A percentile compares a stretch with the other conserved stretches of the same genome.
These are phyloP conservation scores for Penicillium sp. DNA, from an alignment of 2,329 filamentous ascomycete species.

Conservation along the genomic window DNA sequence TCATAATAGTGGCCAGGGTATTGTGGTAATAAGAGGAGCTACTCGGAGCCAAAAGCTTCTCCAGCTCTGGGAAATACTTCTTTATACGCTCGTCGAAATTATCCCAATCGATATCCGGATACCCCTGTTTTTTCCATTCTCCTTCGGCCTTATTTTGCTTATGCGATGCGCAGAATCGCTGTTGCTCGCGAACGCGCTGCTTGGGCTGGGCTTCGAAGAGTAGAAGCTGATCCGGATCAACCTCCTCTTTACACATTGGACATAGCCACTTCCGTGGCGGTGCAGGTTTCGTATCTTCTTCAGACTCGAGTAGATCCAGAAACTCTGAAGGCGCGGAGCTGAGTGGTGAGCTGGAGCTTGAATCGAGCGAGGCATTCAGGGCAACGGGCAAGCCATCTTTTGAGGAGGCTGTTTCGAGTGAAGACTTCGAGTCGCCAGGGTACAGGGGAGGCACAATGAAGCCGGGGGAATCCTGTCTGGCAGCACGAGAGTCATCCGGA, in stretches of 20 bases:
- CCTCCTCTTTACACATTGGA: conserved; percentile 67
- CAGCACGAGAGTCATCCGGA: conserved; percentile 11
- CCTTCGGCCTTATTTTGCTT: conserved; percentile 58
- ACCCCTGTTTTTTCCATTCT: conserved; percentile 59
- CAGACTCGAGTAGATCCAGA: conserved; percentile 21
- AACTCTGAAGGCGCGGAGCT: conserved; percentile 31
- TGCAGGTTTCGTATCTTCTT: conserved; percentile 13
- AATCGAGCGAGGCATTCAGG: conserved; percentile 31
- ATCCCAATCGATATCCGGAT: conserved; percentile 74
- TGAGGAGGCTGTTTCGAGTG: conserved; percentile 29
- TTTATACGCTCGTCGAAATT: conserved; percentile 63
- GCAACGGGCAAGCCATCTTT: conserved; percentile 16
- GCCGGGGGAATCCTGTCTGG: conserved; percentile 2
- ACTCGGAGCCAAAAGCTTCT: conserved; percentile 60
- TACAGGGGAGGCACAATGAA: conserved; percentile 33
- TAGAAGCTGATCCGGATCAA: conserved; percentile 61
- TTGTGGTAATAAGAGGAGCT: conserved; percentile 64
- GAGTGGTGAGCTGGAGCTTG: conserved; percentile 36
- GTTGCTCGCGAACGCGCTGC: conserved; percentile 41
- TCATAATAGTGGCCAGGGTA: conserved; percentile 59
- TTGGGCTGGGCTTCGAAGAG: conserved; percentile 50
- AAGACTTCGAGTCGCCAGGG: conserved; percentile 29
- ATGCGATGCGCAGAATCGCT: conserved; percentile 67
- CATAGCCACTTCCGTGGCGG: conserved; percentile 51
- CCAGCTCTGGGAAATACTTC: conserved; percentile 60